Evolutionary conservation across 2,329 filamentous ascomycete species (phyloP).

Genomic region (Sarocladium kiliense): DNA sequence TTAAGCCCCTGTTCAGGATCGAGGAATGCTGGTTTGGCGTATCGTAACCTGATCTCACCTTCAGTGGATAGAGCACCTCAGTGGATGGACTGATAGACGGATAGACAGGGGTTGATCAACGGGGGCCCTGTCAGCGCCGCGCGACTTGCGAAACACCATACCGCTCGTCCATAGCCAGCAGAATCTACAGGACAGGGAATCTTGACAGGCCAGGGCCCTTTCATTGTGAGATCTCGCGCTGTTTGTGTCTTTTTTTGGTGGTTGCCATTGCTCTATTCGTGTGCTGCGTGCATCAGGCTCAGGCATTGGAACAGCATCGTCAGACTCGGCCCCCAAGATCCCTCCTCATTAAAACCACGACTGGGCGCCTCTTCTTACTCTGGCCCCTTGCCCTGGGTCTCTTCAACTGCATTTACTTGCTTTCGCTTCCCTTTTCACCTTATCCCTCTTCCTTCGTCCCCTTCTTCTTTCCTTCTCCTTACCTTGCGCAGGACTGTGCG

Average conservation of each 20-base stretch:
- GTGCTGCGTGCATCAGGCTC: background rate
- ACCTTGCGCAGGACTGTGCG: background rate
- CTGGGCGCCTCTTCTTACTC: background rate
- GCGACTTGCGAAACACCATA: conserved; percentile 9
- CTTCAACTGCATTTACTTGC: background rate
- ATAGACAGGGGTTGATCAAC: background rate
- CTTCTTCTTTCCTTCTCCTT: background rate
- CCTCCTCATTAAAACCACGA: conserved; percentile 3
- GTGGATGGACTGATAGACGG: background rate
- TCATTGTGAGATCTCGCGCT: background rate
- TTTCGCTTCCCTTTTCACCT: background rate
- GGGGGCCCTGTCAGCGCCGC: conserved; percentile 3
- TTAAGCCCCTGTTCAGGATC: background rate
- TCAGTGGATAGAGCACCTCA: no score
- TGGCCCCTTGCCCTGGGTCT: background rate
- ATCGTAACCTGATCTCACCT: background rate
- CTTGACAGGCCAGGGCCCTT: background rate
- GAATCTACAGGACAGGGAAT: conserved; percentile 5
- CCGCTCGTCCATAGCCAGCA: conserved; percentile 5
- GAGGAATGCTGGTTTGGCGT: conserved; percentile 2
- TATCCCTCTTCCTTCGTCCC: background rate
- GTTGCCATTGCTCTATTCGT: background rate
- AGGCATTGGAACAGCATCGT: no score
- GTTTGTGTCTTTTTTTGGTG: background rate
- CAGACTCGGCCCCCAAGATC: no score